Evolutionary conservation across 176 grass and related monocot species (phyloP).

Genomic region (Hordeum vulgare): DNA sequence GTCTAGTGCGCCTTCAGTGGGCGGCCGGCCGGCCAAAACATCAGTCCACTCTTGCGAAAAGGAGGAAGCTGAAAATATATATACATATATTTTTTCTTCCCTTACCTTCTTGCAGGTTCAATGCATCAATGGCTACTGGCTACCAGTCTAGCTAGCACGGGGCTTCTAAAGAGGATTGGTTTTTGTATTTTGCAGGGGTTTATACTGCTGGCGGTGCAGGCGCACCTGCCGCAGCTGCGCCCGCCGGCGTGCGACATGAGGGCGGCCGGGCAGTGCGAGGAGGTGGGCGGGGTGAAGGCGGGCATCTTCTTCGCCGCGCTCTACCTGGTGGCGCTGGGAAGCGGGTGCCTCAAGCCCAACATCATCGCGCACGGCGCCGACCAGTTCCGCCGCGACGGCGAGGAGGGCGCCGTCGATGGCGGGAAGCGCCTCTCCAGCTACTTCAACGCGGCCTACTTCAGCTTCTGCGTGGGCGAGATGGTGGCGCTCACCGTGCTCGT

Average conservation of each 20-base stretch:
- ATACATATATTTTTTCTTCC: background rate
- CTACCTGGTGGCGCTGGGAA: slow-evolving; percentile 83
- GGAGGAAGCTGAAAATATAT: background rate
- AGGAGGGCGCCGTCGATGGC: background rate
- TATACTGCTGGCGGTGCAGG: slow-evolving; percentile 67
- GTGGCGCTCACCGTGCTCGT: slow-evolving; percentile 75
- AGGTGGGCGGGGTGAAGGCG: slow-evolving; percentile 47
- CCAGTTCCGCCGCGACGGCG: slow-evolving; percentile 46
- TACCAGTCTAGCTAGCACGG: background rate
- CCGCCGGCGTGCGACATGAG: slow-evolving; percentile 77
- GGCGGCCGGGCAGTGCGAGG: slow-evolving; percentile 35
- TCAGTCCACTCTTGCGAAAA: slow-evolving; percentile 10
- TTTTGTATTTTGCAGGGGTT: slow-evolving; percentile 47
- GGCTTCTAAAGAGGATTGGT: background rate
- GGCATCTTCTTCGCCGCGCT: slow-evolving; percentile 75
- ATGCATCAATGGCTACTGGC: slow-evolving; percentile 9
- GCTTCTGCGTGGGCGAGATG: slow-evolving; percentile 87
- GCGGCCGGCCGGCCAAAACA: slow-evolving; percentile 12
- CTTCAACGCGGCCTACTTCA: slow-evolving; percentile 91
- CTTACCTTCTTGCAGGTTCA: background rate
- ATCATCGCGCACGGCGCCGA: slow-evolving; percentile 80
- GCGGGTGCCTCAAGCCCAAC: slow-evolving; percentile 85
- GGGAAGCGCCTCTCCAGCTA: slow-evolving; percentile 62
- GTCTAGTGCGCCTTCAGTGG: slow-evolving; percentile 41
- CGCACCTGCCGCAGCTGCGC: slow-evolving; percentile 74